Evolutionary conservation across 495 filamentous ascomycete genomes (phyloP).

Genomic region (Trichoderma orchidacearum): DNA sequence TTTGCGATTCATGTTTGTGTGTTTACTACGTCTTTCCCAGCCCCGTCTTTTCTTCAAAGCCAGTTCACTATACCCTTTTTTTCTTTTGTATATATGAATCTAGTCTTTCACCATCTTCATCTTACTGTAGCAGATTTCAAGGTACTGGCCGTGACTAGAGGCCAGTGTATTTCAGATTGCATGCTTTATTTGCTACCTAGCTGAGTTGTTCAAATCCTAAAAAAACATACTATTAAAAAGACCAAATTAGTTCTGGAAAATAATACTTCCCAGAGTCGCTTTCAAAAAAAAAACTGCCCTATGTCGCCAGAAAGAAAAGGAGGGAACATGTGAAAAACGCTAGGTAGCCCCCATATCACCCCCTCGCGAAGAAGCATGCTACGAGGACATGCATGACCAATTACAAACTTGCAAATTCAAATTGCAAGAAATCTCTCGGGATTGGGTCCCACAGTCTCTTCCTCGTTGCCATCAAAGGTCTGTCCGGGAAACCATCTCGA

Average conservation of each 20-base stretch:
- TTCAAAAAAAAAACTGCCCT: not conserved
- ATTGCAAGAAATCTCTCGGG: conserved; percentile 1
- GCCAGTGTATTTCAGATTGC: no score
- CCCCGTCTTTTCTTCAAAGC: no score
- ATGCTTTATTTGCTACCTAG: not conserved
- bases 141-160: no score
- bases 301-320: not conserved
- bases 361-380: no score
- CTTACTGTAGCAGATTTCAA: no score
- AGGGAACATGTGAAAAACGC: not conserved
- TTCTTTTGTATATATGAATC: not conserved
- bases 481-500: not conserved
- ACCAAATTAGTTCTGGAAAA: not conserved
- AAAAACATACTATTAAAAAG: not conserved
- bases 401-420: not conserved
- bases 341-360: no score
- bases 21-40: not conserved
- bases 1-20: not conserved
- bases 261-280: not conserved
- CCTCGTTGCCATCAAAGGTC: not conserved
- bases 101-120: not conserved
- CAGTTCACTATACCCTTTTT: not conserved
- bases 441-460: not conserved
- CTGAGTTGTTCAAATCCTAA: not conserved
- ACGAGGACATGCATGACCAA: no score